phyloP scores from a whole-genome alignment of 2,329 filamentous ascomycete genomes.

The Arthrobotrys pseudoclavata region DNA sequence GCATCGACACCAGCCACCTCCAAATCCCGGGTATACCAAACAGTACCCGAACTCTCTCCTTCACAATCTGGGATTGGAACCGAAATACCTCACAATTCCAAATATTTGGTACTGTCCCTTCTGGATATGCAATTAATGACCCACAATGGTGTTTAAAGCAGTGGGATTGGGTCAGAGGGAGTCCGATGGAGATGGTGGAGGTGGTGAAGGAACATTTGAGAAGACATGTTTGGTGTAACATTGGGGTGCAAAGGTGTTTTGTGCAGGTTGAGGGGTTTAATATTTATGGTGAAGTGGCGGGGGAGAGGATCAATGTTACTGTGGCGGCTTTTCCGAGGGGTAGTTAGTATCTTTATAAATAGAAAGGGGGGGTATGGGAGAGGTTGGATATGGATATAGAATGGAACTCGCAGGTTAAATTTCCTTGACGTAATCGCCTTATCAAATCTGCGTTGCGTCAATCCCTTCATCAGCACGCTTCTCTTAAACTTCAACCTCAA shows the following conservation, averaged over 20 bases:
- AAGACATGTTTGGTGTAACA: not conserved
- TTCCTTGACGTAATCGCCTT: not conserved
- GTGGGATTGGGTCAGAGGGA: constrained; percentile 1
- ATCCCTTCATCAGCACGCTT: not conserved
- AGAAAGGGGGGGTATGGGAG: too few relatives aligned
- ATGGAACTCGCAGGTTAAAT: not conserved
- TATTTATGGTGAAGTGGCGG: not conserved
- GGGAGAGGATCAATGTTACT: not conserved
- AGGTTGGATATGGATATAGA: too few relatives aligned
- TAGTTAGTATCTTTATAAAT: too few relatives aligned
- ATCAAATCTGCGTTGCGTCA: constrained; percentile 1
- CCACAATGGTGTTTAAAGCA: not conserved
- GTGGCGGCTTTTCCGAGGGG: not conserved
- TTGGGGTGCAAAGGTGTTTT: not conserved
- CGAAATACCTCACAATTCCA: not conserved
- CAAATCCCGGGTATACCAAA: not conserved
- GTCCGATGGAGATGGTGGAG: not conserved
- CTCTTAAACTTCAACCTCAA: not conserved
- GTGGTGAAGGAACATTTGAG: not conserved
- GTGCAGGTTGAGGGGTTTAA: constrained; percentile 10
- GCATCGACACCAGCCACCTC: not conserved
- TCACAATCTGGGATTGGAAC: constrained; percentile 12
- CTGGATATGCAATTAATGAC: not conserved
- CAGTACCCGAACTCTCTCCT: not conserved
- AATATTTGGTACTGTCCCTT: not conserved